These are phyloP conservation scores for Pelargonium australe DNA, from an alignment of 441 rosid species.

Conservation along the genomic window DNA sequence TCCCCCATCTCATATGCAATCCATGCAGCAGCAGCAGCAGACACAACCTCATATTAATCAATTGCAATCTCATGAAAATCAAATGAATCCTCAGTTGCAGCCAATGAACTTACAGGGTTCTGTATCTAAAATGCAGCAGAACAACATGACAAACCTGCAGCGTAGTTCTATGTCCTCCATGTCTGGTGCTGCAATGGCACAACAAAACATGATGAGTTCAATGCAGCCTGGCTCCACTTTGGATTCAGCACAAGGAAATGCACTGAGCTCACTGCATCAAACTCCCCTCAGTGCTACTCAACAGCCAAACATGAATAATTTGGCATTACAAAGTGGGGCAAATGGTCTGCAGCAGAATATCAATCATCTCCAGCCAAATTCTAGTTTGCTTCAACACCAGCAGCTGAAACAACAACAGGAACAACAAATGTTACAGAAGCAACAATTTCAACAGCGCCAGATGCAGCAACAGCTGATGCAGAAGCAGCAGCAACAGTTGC, in stretches of 20 bases:
- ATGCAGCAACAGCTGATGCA: constrained; percentile 43
- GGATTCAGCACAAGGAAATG: constrained; percentile 71
- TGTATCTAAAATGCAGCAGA: constrained; percentile 42
- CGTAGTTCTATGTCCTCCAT: constrained; percentile 56
- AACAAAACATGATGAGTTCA: constrained; percentile 55
- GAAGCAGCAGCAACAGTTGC: constrained; percentile 42
- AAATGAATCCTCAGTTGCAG: constrained; percentile 63
- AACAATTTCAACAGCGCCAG: constrained; percentile 56
- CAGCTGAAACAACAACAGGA: constrained; percentile 76
- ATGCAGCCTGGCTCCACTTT: constrained; percentile 48
- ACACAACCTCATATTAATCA: neutral
- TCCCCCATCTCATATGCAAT: constrained; percentile 54
- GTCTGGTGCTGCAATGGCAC: constrained; percentile 55
- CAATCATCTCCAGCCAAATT: constrained; percentile 45
- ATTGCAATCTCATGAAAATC: constrained; percentile 58
- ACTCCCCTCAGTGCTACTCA: constrained; percentile 53
- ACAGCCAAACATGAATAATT: constrained; percentile 46
- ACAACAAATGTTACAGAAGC: constrained; percentile 53
- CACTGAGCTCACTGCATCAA: constrained; percentile 58
- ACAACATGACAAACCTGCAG: constrained; percentile 46
- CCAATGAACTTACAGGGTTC: constrained; percentile 45
- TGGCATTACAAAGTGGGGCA: constrained; percentile 59
- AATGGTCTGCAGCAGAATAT: constrained; percentile 50
- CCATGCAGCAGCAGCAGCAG: constrained; percentile 50
- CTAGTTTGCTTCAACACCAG: constrained; percentile 71